Conservation (phyloP, 2,329 filamentous ascomycete genomes). For the Phialemoniopsis sp. region DNA sequence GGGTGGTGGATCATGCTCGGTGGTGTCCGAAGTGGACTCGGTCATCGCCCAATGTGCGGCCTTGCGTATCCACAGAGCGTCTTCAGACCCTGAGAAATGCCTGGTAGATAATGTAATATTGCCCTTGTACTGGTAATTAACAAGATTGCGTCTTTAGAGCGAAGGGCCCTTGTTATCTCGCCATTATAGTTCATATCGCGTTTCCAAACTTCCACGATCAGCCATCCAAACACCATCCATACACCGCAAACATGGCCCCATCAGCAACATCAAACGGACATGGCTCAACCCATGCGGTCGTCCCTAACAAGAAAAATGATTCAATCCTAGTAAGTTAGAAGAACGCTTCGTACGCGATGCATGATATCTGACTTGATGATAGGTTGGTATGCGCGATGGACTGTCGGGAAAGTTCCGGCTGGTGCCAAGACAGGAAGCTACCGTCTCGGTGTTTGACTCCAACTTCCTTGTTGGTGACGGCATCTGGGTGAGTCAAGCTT, state of each 20-base stretch:
- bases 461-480: conserved; percentile 20
- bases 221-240: no score
- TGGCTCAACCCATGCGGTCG: conserved; percentile 12
- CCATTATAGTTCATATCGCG: no score
- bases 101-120: no score
- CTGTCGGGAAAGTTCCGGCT: conserved; percentile 15
- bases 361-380: neutral
- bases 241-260: neutral
- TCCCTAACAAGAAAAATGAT: conserved; percentile 16
- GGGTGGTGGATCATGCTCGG: no score
- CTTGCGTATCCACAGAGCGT: no score
- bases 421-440: conserved; percentile 14
- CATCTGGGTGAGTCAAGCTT: conserved; percentile 14
- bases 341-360: neutral
- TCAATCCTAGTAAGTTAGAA: conserved; percentile 11
- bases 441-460: conserved; percentile 20
- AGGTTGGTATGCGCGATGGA: conserved; percentile 20
- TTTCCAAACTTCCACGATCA: no score
- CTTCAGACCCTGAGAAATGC: no score
- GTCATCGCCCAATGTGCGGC: no score
- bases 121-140: no score
- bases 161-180: no score
- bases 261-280: neutral
- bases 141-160: no score
- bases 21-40: no score